These are phyloP conservation scores for Sarocladiaceae sp. DNA, from an alignment of 2,329 filamentous ascomycete species.

Conservation along the genomic window DNA sequence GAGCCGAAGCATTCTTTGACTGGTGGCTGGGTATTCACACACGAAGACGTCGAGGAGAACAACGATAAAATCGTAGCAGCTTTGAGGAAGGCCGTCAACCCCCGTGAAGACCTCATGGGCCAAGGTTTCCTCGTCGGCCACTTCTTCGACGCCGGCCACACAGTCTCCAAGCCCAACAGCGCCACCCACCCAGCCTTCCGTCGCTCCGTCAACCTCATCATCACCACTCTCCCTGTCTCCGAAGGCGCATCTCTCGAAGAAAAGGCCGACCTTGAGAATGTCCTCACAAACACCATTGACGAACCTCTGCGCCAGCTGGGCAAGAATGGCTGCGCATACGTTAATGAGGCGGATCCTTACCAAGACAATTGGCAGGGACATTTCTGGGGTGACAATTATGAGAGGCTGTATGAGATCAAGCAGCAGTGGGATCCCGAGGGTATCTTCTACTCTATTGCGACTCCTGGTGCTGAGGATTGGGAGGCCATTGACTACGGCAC, in stretches of 20 bases:
- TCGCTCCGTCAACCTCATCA: conserved; percentile 29
- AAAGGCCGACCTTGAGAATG: conserved; percentile 35
- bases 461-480: conserved; percentile 3
- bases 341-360: conserved; percentile 47
- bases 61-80: conserved; percentile 30
- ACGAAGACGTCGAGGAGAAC: conserved; percentile 29
- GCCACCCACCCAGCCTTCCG: conserved; percentile 35
- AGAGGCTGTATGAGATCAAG: conserved; percentile 40
- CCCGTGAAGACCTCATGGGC: conserved; percentile 20
- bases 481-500: conserved; percentile 8
- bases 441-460: conserved; percentile 34
- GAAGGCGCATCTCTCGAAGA: conserved; percentile 36
- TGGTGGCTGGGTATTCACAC: conserved; percentile 33
- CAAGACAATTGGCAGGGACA: conserved; percentile 36
- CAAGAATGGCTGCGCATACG: conserved; percentile 32
- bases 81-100: conserved; percentile 26
- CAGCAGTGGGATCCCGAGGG: conserved; percentile 40
- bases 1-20: conserved; percentile 27
- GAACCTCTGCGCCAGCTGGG: conserved; percentile 25
- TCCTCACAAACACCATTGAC: conserved; percentile 32
- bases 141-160: conserved; percentile 33
- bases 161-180: conserved; percentile 29
- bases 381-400: conserved; percentile 47
- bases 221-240: conserved; percentile 27
- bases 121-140: conserved; percentile 31